phyloP scores from a whole-genome alignment of 2,329 filamentous ascomycete genomes.

The Apiospora hydei region DNA sequence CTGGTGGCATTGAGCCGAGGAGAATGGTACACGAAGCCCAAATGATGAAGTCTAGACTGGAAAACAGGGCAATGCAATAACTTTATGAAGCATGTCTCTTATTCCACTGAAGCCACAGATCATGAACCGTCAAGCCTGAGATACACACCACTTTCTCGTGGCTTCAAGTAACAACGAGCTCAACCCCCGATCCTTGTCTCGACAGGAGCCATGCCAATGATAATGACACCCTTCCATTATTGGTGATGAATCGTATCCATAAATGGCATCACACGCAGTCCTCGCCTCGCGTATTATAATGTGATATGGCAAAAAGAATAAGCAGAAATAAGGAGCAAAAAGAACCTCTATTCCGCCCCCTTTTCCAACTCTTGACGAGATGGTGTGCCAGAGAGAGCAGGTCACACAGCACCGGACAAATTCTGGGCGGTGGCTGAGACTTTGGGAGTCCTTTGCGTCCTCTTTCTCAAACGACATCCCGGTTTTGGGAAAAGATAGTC shows the following conservation, averaged over 20 bases:
- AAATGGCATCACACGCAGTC: not conserved
- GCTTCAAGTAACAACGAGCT: not conserved
- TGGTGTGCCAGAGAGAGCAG: not conserved
- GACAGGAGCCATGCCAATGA: not conserved
- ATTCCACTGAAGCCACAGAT: not conserved
- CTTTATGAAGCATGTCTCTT: not conserved
- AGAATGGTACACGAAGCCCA: not conserved
- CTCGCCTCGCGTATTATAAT: not conserved
- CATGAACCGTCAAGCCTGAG: not conserved
- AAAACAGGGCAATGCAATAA: not conserved
- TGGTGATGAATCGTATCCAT: not conserved
- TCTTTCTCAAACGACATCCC: not conserved
- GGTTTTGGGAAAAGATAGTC: not conserved
- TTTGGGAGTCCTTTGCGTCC: not conserved
- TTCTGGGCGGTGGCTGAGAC: constrained; percentile 8
- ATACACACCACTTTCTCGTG: not conserved
- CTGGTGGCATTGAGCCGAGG: not conserved
- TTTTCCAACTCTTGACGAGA: not conserved
- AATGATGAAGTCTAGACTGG: not conserved
- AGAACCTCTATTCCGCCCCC: not conserved
- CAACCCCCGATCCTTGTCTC: not conserved
- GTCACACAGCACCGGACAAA: constrained; percentile 18
- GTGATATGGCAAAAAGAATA: not conserved
- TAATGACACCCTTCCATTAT: too few relatives aligned
- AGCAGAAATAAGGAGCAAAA: not conserved